A percentile compares a stretch with the other conserved stretches of the same genome.
Conservation (phyloP, 257 asterid species). For the Leonotis leonurus region DNA sequence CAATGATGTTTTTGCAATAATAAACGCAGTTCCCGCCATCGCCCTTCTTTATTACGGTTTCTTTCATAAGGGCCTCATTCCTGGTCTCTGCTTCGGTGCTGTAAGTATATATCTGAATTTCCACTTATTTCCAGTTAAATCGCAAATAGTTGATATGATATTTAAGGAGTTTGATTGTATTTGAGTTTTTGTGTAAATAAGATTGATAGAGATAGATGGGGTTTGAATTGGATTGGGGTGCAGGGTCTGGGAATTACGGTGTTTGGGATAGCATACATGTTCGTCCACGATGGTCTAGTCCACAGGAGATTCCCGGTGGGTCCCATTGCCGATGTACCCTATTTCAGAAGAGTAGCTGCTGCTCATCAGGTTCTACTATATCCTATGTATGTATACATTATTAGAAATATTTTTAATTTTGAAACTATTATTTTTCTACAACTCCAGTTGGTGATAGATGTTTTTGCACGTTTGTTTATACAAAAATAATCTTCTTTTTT, state of each 20-base stretch:
- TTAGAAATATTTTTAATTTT: too few relatives aligned
- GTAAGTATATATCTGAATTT: conserved; percentile 54
- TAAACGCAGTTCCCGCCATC: conserved; percentile 86
- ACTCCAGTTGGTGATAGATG: too few relatives aligned
- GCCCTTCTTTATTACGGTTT: conserved; percentile 81
- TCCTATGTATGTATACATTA: too few relatives aligned
- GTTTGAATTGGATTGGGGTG: conserved; percentile 4
- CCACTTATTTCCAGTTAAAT: too few relatives aligned
- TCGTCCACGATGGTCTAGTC: conserved; percentile 97
- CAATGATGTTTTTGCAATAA: conserved; percentile 84
- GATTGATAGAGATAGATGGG: neutral
- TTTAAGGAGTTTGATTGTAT: too few relatives aligned
- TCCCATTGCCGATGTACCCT: conserved; percentile 84
- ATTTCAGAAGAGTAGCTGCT: conserved; percentile 70
- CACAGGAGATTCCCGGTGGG: conserved; percentile 93
- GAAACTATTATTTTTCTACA: too few relatives aligned
- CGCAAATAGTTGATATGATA: too few relatives aligned
- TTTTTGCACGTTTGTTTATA: too few relatives aligned
- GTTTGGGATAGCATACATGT: conserved; percentile 97
- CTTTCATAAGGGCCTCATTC: conserved; percentile 70
- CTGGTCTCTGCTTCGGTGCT: conserved; percentile 97
- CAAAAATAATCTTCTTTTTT: too few relatives aligned
- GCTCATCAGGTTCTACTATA: conserved; percentile 99
- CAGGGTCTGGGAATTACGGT: conserved; percentile 96
- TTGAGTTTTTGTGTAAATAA: neutral